Evolutionary conservation across 2,329 filamentous ascomycete genomes (phyloP), one percentile per base, ranked within the genome.

Genomic region (Hypocrella siamensis): DNA sequence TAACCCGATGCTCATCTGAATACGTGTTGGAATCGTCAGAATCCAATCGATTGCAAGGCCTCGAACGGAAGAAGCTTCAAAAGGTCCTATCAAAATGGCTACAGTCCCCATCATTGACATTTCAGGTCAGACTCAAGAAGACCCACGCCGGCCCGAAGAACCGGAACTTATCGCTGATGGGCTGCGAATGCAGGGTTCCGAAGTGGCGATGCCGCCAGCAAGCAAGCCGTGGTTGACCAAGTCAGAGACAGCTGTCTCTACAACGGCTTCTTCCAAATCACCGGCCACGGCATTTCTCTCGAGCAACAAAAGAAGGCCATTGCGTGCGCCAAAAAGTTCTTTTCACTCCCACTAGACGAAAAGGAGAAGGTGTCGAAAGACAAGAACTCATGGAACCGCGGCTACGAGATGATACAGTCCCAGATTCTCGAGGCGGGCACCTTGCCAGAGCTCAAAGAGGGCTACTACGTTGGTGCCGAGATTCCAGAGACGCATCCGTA

Each of bases 221-320:
- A 47, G 35, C 42, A 46, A n/a, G 4, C 8, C 8, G 27, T 18
- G 6, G 27, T 28, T n/a, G 17, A 28, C 27, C 27, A 40, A 40
- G 49, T 65, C 19, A 51, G 58, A 5, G 40, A 48, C 19, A 58
- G 58, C 31, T 65, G 61, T 38, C 45, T 54, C 14, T 46, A 57
- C 49, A 40, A 65, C 52, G 65, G 66, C 4, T 70, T 70, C 46
- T 68, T 70, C 47, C 63, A 67, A 40, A 56, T 71, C 31, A 52
- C 53, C 6, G 59, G 60, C 6, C 65, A 70, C 41, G 49, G 55
- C 4, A 53, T 71, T 4, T 45, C 59, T 2, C 37, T 49, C 5
- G 35, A 42, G 4, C 44, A 63, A 12, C 63, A 62, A 39, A 38
- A 54, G 8, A 44, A 44, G 3, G 52, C 60, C 3, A 52, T 70